A percentile compares a stretch with the other conserved stretches of the same genome.
These are phyloP conservation scores for Zygosaccharomyces bailii DNA, from an alignment of 805 yeast species.

Conservation along the genomic window DNA sequence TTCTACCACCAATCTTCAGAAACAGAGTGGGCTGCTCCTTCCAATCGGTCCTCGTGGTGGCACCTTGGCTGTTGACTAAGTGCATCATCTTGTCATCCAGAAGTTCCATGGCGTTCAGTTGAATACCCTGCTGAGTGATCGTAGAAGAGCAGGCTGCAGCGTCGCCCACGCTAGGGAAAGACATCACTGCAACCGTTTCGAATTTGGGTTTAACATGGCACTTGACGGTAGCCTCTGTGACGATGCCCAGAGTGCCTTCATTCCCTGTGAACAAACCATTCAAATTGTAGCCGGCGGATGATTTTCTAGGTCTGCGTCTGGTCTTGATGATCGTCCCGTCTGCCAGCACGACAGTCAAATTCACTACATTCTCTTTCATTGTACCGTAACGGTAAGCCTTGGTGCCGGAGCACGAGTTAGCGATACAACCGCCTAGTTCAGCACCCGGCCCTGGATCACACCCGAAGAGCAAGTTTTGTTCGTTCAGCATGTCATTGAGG, in stretches of 20 bases:
- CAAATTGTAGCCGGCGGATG: constrained; percentile 76
- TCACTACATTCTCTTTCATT: constrained; percentile 68
- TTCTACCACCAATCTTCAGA: constrained; percentile 59
- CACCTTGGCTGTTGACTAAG: constrained; percentile 56
- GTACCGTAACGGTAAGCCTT: constrained; percentile 78
- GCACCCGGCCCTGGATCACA: constrained; percentile 84
- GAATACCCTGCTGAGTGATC: constrained; percentile 58
- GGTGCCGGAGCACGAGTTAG: constrained; percentile 77
- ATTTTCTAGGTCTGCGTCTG: constrained; percentile 67
- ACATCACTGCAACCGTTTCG: constrained; percentile 66
- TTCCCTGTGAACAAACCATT: constrained; percentile 73
- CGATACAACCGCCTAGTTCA: constrained; percentile 72
- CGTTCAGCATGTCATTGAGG: constrained; percentile 48
- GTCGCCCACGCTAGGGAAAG: constrained; percentile 62
- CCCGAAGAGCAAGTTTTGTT: constrained; percentile 59
- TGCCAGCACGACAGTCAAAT: constrained; percentile 69
- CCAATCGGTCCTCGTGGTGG: constrained; percentile 49
- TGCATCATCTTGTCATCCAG: constrained; percentile 71
- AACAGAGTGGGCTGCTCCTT: constrained; percentile 58
- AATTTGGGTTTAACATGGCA: constrained; percentile 60
- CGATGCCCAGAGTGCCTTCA: constrained; percentile 77
- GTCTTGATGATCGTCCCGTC: constrained; percentile 79
- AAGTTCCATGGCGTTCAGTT: constrained; percentile 71
- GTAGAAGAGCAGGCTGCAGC: constrained; percentile 70
- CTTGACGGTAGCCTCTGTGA: constrained; percentile 73